Percentiles rank a stretch among this genome's conserved stretches.
phyloP scores from a whole-genome alignment of 108 stramenopile genomes.

The Ochromonas danica region DNA sequence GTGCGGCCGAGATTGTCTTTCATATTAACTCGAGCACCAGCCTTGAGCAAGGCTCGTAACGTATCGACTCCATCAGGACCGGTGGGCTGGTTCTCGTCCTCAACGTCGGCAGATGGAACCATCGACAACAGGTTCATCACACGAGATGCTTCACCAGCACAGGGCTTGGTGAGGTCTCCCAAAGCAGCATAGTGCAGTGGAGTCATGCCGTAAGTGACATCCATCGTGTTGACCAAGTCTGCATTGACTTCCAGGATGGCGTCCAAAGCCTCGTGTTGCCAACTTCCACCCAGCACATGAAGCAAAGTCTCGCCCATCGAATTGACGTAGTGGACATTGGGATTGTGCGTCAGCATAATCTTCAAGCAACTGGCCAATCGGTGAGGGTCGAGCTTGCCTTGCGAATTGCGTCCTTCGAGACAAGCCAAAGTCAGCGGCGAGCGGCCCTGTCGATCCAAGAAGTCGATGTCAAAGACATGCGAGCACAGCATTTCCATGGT shows the following conservation, averaged over 20 bases:
- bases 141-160: slow-evolving; percentile 14
- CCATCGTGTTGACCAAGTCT: slow-evolving; percentile 6
- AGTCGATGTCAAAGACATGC: slow-evolving; percentile 24
- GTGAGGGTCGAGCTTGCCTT: background rate
- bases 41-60: background rate
- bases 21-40: background rate
- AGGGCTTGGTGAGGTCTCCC: background rate
- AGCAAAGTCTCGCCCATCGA: background rate
- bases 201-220: slow-evolving; percentile 3
- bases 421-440: background rate
- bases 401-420: slow-evolving; percentile 5
- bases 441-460: background rate
- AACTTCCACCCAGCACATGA: slow-evolving; percentile 1
- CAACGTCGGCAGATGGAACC: background rate
- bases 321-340: background rate
- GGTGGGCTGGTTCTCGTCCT: background rate
- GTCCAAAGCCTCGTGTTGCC: slow-evolving; percentile 21
- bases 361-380: background rate
- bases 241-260: background rate
- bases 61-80: background rate
- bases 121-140: background rate
- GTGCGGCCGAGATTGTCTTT: background rate
- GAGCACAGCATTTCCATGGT: background rate
- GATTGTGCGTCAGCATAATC: background rate
- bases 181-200: slow-evolving; percentile 10